phyloP scores from a whole-genome alignment of 805 yeast genomes.

The Wickerhamomyces rabaulensis region DNA sequence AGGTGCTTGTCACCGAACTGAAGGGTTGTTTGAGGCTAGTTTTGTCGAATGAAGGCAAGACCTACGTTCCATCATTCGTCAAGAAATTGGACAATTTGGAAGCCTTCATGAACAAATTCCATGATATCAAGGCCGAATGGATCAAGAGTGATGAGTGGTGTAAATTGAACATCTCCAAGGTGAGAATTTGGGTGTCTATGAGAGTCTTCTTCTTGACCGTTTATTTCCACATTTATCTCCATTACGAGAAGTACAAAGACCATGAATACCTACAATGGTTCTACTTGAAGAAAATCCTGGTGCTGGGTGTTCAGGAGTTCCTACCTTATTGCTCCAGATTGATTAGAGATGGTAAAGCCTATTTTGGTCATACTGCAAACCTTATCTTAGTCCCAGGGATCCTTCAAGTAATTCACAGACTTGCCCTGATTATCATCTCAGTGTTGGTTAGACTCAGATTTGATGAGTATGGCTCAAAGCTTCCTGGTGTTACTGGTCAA shows the following conservation, averaged over 20 bases:
- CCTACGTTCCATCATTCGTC: not conserved
- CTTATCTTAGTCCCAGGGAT: not conserved
- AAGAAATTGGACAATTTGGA: slow-evolving; percentile 1
- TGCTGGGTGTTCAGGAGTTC: slow-evolving; percentile 3
- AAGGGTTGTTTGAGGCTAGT: slow-evolving; percentile 1
- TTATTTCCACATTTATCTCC: slow-evolving; percentile 3
- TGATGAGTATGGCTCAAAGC: not conserved
- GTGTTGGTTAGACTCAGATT: slow-evolving; percentile 7
- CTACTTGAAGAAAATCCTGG: slow-evolving; percentile 3
- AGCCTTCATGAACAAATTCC: not conserved
- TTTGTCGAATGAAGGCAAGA: slow-evolving; percentile 2
- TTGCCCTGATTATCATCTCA: slow-evolving; percentile 1
- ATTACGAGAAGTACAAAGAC: slow-evolving; percentile 1
- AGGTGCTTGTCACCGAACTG: not conserved
- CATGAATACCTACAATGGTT: slow-evolving; percentile 3
- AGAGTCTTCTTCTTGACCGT: slow-evolving; percentile 1
- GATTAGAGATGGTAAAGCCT: not conserved
- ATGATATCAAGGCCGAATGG: not conserved
- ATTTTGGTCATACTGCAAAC: not conserved
- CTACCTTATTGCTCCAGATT: not conserved
- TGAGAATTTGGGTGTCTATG: slow-evolving; percentile 1
- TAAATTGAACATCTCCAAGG: not conserved
- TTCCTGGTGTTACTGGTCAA: not conserved
- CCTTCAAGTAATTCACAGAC: slow-evolving; percentile 4
- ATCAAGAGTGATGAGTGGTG: not conserved